These are phyloP conservation scores for Entelexis paramagnoliae DNA, from an alignment of 1,139 yeast species.

Conservation along the genomic window DNA sequence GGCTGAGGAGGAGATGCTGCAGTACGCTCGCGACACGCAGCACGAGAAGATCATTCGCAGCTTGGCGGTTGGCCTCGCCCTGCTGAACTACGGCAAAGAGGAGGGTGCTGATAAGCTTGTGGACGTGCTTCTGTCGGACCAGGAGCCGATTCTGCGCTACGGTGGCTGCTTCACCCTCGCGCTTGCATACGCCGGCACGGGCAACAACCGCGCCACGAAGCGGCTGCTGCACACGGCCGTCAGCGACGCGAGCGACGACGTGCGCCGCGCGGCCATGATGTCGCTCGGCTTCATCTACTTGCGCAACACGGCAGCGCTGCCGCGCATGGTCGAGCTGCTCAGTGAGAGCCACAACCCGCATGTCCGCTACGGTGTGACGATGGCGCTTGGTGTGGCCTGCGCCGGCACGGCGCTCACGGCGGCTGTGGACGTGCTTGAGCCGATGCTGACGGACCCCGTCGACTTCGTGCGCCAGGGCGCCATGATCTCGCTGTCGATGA, in stretches of 20 bases:
- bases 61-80: slow-evolving; percentile 77
- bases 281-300: slow-evolving; percentile 87
- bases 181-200: slow-evolving; percentile 94
- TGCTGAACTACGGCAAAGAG: slow-evolving; percentile 78
- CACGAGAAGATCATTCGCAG: slow-evolving; percentile 94
- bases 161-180: slow-evolving; percentile 96
- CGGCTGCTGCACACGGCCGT: slow-evolving; percentile 86
- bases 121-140: slow-evolving; percentile 57
- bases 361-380: slow-evolving; percentile 95
- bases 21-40: slow-evolving; percentile 89
- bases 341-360: slow-evolving; percentile 96
- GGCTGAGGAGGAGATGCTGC: slow-evolving; percentile 72
- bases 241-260: slow-evolving; percentile 93
- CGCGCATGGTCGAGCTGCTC: slow-evolving; percentile 84
- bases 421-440: slow-evolving; percentile 87
- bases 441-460: slow-evolving; percentile 84
- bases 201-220: slow-evolving; percentile 77
- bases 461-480: slow-evolving; percentile 99
- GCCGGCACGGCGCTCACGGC: slow-evolving; percentile 87
- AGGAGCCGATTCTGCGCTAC: slow-evolving; percentile 77
- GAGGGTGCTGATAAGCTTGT: slow-evolving; percentile 69
- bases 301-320: slow-evolving; percentile 87
- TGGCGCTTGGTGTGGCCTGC: slow-evolving; percentile 89
- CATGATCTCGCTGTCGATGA: slow-evolving; percentile 83
- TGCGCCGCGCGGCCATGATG: slow-evolving; percentile 90